Evolutionary conservation across 2,329 filamentous ascomycete genomes (phyloP), one percentile per base, ranked within the genome.

Genomic region (Colletotrichum sp.): DNA sequence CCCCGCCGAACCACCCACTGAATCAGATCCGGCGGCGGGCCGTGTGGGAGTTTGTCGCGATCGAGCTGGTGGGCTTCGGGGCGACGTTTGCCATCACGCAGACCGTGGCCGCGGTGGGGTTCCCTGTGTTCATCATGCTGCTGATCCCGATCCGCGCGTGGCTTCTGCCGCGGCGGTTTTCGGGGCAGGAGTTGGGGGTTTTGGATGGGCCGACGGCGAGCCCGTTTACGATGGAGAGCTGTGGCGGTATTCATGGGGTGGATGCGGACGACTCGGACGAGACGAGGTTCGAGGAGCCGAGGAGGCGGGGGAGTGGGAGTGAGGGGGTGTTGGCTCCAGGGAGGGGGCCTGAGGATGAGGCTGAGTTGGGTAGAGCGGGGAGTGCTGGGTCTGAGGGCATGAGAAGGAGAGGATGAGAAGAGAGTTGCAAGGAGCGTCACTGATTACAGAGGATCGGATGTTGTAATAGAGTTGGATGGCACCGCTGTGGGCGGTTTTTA

Each of bases 61-160:
- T 95, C 39, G 92, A 96, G 84, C 85, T 96, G 6, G 28, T 93
- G 59, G 94, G 92, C 0, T 96, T 96, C 79, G 94, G 89, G 4
- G 94, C 93, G 26, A 96, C 95, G 0, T 96, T 96, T 82, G 94
- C 95, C 75, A 95, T 96, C 80, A 96, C 95, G 0, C 93, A 96
- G 85, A 96, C 95, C 0, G 93, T 96, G 66, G 95, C 94, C 4
- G 95, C 95, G 4, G 94, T 96, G 13, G 95, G 95, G 0, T 96
- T 96, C 79, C 95, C 95, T 10, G 89, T 95, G 44, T 90, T 95
- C 78, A 95, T 96, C 80, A 85, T 95, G 64, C 84, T 91, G 18
- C 87, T 95, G 7, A 92, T 95, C 28, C 94, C 94, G 0, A 84
- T 93, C 3, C 89, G 94, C 10, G 90, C 92, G 3, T 86, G 91